phyloP scores from a whole-genome alignment of 176 grass and related monocot genomes.

The Musa itinerans region DNA sequence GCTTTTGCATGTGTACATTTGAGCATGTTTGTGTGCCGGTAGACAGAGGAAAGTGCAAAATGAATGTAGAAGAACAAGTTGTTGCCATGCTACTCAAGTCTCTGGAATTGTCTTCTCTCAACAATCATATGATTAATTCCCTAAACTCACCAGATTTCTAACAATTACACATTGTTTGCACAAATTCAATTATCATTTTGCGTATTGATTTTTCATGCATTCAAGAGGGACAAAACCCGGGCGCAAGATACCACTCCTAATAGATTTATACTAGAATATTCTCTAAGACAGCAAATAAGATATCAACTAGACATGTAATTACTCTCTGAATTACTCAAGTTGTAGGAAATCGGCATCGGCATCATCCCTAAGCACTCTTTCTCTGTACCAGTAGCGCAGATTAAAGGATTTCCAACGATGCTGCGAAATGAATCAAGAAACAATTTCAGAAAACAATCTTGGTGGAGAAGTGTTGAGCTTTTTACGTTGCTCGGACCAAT shows the following conservation, averaged over 20 bases:
- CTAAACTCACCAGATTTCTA: not conserved
- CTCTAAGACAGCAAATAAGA: not conserved
- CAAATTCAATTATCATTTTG: not conserved
- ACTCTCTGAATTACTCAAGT: conserved; percentile 52
- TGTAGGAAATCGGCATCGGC: conserved; percentile 60
- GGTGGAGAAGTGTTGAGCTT: no score
- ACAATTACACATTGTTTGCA: not conserved
- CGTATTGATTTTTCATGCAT: not conserved
- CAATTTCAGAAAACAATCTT: not conserved
- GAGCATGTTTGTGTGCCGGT: no score
- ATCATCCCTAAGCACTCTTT: conserved; percentile 66
- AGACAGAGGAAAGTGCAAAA: not conserved
- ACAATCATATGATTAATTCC: not conserved
- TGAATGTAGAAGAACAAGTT: not conserved
- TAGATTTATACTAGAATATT: not conserved
- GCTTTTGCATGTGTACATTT: no score
- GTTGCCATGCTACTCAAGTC: not conserved
- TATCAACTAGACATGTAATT: not conserved
- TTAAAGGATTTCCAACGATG: conserved; percentile 94
- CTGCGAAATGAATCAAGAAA: conserved; percentile 38
- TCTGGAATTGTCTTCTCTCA: not conserved
- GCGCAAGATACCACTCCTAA: no score
- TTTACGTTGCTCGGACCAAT: no score
- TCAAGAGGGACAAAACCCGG: not conserved
- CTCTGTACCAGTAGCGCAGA: conserved; percentile 45